A percentile compares a stretch with the other conserved stretches of the same genome.
These are phyloP conservation scores for Cadophora sp. DNA, from an alignment of 2,329 filamentous ascomycete species.

Conservation along the genomic window DNA sequence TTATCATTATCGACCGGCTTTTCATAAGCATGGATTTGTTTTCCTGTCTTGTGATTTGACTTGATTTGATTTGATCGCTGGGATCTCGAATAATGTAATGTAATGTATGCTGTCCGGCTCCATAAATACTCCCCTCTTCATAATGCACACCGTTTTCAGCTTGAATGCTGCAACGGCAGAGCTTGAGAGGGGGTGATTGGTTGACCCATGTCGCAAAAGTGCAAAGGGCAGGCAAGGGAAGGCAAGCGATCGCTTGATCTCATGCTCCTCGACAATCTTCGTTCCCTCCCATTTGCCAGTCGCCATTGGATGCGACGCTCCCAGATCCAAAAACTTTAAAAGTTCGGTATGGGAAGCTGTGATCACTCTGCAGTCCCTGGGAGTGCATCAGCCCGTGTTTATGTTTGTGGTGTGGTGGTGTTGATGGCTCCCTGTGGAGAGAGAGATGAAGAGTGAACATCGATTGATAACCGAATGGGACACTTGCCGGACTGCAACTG, in stretches of 20 bases:
- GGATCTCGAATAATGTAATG: background rate
- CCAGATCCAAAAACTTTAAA: constrained; percentile 9
- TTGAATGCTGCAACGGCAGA: constrained; percentile 9
- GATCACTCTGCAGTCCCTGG: constrained; percentile 7
- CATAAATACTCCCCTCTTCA: background rate
- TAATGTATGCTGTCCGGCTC: background rate
- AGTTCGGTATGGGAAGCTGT: background rate
- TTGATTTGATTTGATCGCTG: background rate
- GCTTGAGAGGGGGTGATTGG: background rate
- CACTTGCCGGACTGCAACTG: background rate
- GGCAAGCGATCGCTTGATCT: constrained; percentile 11
- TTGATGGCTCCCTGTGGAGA: too few species aligned
- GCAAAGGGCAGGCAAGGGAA: constrained; percentile 6
- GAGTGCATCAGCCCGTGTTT: constrained; percentile 2
- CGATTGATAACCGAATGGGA: constrained; percentile 4
- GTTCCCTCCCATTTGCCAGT: background rate
- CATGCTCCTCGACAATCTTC: constrained; percentile 1
- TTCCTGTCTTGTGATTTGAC: background rate
- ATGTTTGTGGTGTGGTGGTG: background rate
- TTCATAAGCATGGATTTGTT: background rate
- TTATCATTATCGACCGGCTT: background rate
- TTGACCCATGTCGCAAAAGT: constrained; percentile 16
- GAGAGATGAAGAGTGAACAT: background rate
- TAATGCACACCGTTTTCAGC: background rate
- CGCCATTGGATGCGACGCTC: background rate